phyloP scores from a whole-genome alignment of 2,329 filamentous ascomycete species.

The Epichloe glyceriae region DNA sequence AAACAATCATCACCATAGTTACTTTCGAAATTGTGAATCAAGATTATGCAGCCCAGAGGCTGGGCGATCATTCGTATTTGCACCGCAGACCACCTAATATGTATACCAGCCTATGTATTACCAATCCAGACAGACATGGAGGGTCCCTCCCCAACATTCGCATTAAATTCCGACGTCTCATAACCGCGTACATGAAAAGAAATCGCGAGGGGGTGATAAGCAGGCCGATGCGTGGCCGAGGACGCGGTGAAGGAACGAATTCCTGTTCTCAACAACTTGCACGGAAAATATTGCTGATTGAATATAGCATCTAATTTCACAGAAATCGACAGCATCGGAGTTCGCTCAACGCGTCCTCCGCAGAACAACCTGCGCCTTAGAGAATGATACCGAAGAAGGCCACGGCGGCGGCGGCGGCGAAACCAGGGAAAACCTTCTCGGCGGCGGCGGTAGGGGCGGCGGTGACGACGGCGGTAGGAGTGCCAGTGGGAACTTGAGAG shows the following conservation, averaged over 20 bases:
- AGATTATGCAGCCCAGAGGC: not conserved
- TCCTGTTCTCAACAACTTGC: not conserved
- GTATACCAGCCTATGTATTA: slow-evolving; percentile 2
- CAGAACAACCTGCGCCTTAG: slow-evolving; percentile 1
- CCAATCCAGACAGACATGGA: not conserved
- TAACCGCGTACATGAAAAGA: not conserved
- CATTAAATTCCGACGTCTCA: not conserved
- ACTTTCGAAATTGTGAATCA: not conserved
- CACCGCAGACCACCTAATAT: slow-evolving; percentile 2
- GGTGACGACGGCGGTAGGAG: not conserved
- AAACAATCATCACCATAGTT: not conserved
- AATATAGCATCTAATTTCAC: not conserved
- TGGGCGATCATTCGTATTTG: not conserved
- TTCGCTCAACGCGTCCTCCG: not conserved
- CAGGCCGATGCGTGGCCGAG: not conserved
- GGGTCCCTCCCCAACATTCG: not conserved
- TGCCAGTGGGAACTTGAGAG: slow-evolving; percentile 8
- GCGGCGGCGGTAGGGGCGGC: slow-evolving; percentile 3
- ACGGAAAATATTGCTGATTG: not conserved
- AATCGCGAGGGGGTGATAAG: not conserved
- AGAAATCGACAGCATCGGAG: not conserved
- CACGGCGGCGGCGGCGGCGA: slow-evolving; percentile 7
- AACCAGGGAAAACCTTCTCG: slow-evolving; percentile 6
- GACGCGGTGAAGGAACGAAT: not conserved
- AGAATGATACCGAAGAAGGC: slow-evolving; percentile 8